Percentiles rank a stretch among this genome's conserved stretches.
These are phyloP conservation scores for Fragaria vesca DNA, from an alignment of 306 rosid genomes.

Conservation along the genomic window DNA sequence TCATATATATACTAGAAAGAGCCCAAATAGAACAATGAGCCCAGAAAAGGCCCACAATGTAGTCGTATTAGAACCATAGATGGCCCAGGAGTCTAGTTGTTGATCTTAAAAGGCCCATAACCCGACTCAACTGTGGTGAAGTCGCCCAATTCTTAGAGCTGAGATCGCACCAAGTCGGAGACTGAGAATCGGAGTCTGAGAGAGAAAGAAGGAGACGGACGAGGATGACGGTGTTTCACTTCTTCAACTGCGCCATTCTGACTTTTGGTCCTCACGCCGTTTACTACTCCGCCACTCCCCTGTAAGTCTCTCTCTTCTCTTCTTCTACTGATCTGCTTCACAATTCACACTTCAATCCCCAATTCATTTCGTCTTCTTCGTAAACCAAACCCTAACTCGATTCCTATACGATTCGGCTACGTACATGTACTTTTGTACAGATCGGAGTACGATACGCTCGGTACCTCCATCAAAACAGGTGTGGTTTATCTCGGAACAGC, in stretches of 20 bases:
- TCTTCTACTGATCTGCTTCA: background rate
- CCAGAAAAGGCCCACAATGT: background rate
- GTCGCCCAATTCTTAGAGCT: background rate
- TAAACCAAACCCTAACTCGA: conserved; percentile 13
- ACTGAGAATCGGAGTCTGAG: background rate
- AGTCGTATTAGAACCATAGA: background rate
- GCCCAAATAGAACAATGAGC: background rate
- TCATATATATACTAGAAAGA: no score
- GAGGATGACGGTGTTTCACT: conserved; percentile 88
- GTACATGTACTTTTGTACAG: conserved; percentile 38
- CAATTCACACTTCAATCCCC: background rate
- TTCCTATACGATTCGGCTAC: background rate
- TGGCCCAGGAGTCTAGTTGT: background rate
- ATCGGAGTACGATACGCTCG: conserved; percentile 97
- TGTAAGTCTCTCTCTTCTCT: conserved; percentile 37
- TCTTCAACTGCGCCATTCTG: conserved; percentile 97
- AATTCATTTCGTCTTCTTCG: background rate
- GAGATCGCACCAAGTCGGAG: conserved; percentile 9
- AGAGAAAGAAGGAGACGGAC: background rate
- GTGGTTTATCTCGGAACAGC: conserved; percentile 96
- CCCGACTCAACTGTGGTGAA: background rate
- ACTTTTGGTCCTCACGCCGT: conserved; percentile 99
- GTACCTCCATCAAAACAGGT: conserved; percentile 86
- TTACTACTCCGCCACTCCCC: conserved; percentile 93
- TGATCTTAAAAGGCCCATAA: background rate